Conservation (phyloP, 345 rosid species). For the Pugionium cornutum region DNA sequence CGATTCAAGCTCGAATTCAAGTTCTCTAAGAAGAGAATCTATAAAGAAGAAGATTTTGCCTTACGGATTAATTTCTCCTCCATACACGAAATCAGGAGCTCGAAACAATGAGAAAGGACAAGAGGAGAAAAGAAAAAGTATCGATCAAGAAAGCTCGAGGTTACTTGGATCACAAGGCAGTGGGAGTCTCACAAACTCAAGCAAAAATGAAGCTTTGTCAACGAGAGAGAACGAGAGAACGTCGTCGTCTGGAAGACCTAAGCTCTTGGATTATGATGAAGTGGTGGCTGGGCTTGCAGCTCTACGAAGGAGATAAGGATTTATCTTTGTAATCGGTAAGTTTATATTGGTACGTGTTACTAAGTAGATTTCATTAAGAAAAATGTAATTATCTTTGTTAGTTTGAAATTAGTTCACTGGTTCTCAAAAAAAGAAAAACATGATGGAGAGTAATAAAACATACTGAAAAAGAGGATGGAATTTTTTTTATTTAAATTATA, state of each 20-base stretch:
- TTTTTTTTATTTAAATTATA: too few relatives aligned
- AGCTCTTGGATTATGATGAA: slow-evolving; percentile 37
- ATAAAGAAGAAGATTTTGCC: slow-evolving; percentile 40
- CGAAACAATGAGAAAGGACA: slow-evolving; percentile 37
- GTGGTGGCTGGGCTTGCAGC: slow-evolving; percentile 33
- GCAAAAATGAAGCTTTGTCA: slow-evolving; percentile 1
- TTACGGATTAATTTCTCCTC: slow-evolving; percentile 53
- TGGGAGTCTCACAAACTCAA: slow-evolving; percentile 15
- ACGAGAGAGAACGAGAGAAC: slow-evolving; percentile 32
- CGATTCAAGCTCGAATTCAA: slow-evolving; percentile 37
- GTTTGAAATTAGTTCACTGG: slow-evolving; percentile 6
- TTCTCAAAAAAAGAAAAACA: not conserved
- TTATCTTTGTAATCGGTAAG: slow-evolving; percentile 1
- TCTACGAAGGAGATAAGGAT: slow-evolving; percentile 27
- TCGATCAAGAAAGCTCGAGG: slow-evolving; percentile 39
- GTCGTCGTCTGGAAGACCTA: slow-evolving; percentile 13
- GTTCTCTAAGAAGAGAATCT: slow-evolving; percentile 41
- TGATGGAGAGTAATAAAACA: not conserved
- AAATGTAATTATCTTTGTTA: not conserved
- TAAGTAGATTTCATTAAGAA: not conserved
- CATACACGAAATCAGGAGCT: slow-evolving; percentile 43
- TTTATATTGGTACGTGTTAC: not conserved
- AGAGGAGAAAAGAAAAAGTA: slow-evolving; percentile 8
- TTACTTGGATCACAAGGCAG: slow-evolving; percentile 34
- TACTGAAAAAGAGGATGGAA: not conserved